Evolutionary conservation across 257 asterid species (phyloP), one percentile per base, ranked within the genome.

Genomic region (Lavandula angustifolia): DNA sequence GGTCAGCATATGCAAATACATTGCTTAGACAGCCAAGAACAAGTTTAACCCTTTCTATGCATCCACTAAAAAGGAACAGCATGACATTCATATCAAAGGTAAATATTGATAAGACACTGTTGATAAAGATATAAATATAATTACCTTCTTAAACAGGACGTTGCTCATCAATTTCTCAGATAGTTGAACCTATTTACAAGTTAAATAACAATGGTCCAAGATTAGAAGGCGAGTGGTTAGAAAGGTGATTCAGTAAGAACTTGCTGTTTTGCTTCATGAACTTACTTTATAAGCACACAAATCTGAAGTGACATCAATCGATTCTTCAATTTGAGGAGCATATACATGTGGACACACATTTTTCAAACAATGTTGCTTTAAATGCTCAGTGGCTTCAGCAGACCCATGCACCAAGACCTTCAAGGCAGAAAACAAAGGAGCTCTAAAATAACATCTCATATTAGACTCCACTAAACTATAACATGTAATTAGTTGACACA

Each of bases 361-460:
- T 68, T 89, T 84, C 75, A 82, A 51, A 81, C 97, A 89, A 68
- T 92, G 92, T 64, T 92, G 91, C 86, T 87, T 92, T 80, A 92
- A 78, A 82, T 89, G 96, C 79, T 89, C 99, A 1, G 99, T 92
- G 80, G 99, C 97, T 81, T 92, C 99, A 12, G 99, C 99, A 62
- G 99, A 89, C 73, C 96, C 97, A 73, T 92, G 97, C 79, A 92
- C 99, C 87, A 92, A 81, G 64, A 92, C 98, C 98, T 89, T 43
- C 69, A 75, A 67, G 74, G 29, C 58, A 60, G 57, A 74, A 76
- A 75, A 78, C 60, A 71, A 40, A 13, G 60, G 18, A 43, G 31
- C 59, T 54, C 55, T 52, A 69, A 53, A 51, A 65, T 62, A 72
- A 33, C 50, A 48, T 41, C 59, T 18, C 37, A 44, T 31, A 54